phyloP scores from a whole-genome alignment of 2,329 filamentous ascomycete genomes.

The Sporothrix dimorphospora region DNA sequence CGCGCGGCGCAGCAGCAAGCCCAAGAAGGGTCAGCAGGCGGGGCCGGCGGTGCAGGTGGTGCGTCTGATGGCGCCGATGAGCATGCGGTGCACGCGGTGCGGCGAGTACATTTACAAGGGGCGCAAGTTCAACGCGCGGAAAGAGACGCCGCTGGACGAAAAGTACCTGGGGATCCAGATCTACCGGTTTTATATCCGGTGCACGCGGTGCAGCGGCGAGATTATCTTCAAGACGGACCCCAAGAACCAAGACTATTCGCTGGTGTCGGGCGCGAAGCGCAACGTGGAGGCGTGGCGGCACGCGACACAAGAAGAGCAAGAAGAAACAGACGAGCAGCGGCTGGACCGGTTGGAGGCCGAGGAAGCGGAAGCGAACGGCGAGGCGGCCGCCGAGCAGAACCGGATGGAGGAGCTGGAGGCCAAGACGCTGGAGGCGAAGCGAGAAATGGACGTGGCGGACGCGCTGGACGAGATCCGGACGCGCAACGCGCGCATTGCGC shows the following conservation, averaged over 20 bases:
- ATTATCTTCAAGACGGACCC: slow-evolving; percentile 96
- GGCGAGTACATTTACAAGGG: slow-evolving; percentile 52
- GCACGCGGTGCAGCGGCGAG: slow-evolving; percentile 81
- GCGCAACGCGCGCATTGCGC: slow-evolving; percentile 84
- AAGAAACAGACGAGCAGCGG: slow-evolving; percentile 86
- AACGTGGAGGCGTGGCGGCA: slow-evolving; percentile 92
- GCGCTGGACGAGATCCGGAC: slow-evolving; percentile 93
- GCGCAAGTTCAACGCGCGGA: slow-evolving; percentile 92
- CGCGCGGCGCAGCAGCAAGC: slow-evolving; percentile 61
- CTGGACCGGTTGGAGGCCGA: slow-evolving; percentile 82
- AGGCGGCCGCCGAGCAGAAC: slow-evolving; percentile 67
- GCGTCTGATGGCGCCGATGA: slow-evolving; percentile 86
- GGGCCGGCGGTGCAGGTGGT: slow-evolving; percentile 85
- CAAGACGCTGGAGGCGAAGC: slow-evolving; percentile 89
- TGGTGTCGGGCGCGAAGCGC: slow-evolving; percentile 79
- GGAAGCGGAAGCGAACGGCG: slow-evolving; percentile 57
- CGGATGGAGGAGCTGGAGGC: slow-evolving; percentile 95
- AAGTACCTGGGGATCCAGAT: slow-evolving; percentile 88
- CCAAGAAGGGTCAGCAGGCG: slow-evolving; percentile 56
- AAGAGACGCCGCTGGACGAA: slow-evolving; percentile 82
- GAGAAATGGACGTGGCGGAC: slow-evolving; percentile 96
- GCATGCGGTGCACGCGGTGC: slow-evolving; percentile 66
- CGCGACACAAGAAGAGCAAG: slow-evolving; percentile 41
- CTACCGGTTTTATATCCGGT: slow-evolving; percentile 88
- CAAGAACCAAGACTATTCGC: slow-evolving; percentile 81